Conservation (phyloP, 352 stramenopile species). For the Phytophthora europaea region DNA sequence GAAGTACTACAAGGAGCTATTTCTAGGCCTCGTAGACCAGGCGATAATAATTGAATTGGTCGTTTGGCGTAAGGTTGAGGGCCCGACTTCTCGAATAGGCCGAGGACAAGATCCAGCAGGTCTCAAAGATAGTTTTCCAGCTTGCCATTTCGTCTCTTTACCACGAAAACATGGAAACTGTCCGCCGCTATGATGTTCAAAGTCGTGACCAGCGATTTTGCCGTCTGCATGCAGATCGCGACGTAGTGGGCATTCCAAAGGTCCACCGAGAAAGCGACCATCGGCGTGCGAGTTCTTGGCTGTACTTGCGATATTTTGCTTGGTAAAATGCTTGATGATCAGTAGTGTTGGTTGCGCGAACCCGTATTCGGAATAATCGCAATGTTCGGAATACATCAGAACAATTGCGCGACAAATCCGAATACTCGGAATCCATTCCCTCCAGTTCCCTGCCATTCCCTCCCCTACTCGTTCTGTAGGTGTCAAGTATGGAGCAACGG, state of each 20-base stretch:
- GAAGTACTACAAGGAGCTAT: too few species aligned
- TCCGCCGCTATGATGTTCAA: slow-evolving; percentile 10
- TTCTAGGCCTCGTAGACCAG: too few species aligned
- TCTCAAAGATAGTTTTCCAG: slow-evolving; percentile 1
- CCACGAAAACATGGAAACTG: slow-evolving; percentile 5
- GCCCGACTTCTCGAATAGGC: slow-evolving; percentile 9
- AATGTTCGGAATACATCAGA: too few species aligned
- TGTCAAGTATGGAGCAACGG: too few species aligned
- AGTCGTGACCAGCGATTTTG: slow-evolving; percentile 3
- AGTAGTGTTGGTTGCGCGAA: too few species aligned
- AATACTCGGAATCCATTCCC: too few species aligned
- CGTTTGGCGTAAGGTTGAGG: not conserved
- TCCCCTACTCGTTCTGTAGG: too few species aligned
- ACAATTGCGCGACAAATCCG: too few species aligned
- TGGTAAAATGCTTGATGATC: slow-evolving; percentile 37
- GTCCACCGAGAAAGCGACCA: slow-evolving; percentile 20
- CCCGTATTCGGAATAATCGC: too few species aligned
- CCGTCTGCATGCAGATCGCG: slow-evolving; percentile 17
- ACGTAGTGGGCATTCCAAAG: slow-evolving; percentile 21
- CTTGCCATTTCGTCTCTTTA: not conserved
- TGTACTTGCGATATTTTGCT: slow-evolving; percentile 27
- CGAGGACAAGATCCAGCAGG: not conserved
- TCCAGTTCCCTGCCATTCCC: too few species aligned
- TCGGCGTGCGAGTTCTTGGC: slow-evolving; percentile 20
- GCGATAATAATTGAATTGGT: not conserved